Percentiles rank a stretch among this genome's conserved stretches.
phyloP scores from a whole-genome alignment of 2,329 filamentous ascomycete species.

The Penicillium sp. region DNA sequence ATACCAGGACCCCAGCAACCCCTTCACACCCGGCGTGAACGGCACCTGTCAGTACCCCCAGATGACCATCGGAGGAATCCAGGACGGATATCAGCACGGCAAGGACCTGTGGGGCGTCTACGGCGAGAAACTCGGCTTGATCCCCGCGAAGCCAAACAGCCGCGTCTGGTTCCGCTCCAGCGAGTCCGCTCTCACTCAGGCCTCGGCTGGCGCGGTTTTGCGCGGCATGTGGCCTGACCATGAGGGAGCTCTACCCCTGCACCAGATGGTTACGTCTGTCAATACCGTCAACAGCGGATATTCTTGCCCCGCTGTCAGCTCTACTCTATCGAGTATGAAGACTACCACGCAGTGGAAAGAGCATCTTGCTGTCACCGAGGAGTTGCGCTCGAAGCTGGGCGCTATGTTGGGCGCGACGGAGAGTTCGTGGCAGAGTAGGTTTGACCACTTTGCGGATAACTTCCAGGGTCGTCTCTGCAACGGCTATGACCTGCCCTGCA shows the following conservation, averaged over 20 bases:
- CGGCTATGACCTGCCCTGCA: slow-evolving; percentile 38
- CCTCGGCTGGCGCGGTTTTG: slow-evolving; percentile 37
- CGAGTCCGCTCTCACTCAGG: slow-evolving; percentile 37
- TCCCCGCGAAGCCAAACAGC: slow-evolving; percentile 28
- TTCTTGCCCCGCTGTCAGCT: slow-evolving; percentile 28
- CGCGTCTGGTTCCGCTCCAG: slow-evolving; percentile 40
- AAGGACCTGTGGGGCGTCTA: slow-evolving; percentile 36
- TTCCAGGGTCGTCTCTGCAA: slow-evolving; percentile 43
- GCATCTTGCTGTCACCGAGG: slow-evolving; percentile 32
- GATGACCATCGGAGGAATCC: slow-evolving; percentile 38
- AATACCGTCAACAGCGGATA: slow-evolving; percentile 39
- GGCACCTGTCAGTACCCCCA: slow-evolving; percentile 41
- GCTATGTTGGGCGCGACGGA: slow-evolving; percentile 32
- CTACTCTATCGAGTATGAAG: slow-evolving; percentile 26
- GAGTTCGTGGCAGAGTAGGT: slow-evolving; percentile 33
- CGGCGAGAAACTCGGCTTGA: slow-evolving; percentile 30
- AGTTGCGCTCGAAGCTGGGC: slow-evolving; percentile 29
- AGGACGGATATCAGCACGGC: slow-evolving; percentile 40
- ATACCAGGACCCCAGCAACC: slow-evolving; percentile 37
- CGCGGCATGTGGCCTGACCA: slow-evolving; percentile 39
- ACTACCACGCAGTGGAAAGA: slow-evolving; percentile 35
- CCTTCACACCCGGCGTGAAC: slow-evolving; percentile 32
- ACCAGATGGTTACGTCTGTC: slow-evolving; percentile 36
- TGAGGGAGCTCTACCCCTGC: slow-evolving; percentile 32
- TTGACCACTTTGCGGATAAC: slow-evolving; percentile 42